phyloP scores from a whole-genome alignment of 139 green algal species.

The Volvox reticuliferus region DNA sequence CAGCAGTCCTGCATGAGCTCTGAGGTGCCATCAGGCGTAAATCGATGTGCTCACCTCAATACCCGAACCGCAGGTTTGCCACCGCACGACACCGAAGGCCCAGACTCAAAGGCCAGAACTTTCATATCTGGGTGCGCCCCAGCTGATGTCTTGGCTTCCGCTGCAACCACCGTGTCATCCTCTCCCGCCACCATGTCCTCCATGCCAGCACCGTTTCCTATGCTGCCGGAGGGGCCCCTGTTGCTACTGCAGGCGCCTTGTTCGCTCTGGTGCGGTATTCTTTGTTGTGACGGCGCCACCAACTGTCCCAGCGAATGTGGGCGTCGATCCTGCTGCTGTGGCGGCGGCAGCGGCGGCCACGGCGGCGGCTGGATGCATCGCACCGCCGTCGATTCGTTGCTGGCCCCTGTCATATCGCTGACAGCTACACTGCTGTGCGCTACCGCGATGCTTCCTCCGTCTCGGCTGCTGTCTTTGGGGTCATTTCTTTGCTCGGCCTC shows the following conservation, averaged over 20 bases:
- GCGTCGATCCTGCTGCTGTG: neutral
- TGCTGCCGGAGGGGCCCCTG: no score
- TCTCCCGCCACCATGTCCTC: no score
- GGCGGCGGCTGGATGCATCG: neutral
- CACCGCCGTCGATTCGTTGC: no score
- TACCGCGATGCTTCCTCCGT: neutral
- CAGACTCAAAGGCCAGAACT: neutral
- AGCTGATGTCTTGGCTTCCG: neutral
- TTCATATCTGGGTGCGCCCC: neutral
- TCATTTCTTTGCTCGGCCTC: neutral
- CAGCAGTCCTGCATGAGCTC: no score
- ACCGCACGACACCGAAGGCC: neutral
- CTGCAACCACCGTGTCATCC: neutral
- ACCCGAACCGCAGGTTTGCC: neutral
- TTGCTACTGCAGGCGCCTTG: neutral
- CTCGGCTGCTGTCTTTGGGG: neutral
- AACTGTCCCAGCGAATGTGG: no score
- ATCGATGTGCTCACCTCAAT: slow-evolving; percentile 14
- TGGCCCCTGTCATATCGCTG: no score
- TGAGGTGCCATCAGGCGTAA: no score
- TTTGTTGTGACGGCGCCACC: no score
- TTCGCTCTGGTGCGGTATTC: no score
- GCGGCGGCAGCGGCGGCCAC: neutral
- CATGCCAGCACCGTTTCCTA: no score
- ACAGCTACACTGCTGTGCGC: no score